Conservation (phyloP, 78 protist genomes). For the Mantamonas sphyraenae region DNA sequence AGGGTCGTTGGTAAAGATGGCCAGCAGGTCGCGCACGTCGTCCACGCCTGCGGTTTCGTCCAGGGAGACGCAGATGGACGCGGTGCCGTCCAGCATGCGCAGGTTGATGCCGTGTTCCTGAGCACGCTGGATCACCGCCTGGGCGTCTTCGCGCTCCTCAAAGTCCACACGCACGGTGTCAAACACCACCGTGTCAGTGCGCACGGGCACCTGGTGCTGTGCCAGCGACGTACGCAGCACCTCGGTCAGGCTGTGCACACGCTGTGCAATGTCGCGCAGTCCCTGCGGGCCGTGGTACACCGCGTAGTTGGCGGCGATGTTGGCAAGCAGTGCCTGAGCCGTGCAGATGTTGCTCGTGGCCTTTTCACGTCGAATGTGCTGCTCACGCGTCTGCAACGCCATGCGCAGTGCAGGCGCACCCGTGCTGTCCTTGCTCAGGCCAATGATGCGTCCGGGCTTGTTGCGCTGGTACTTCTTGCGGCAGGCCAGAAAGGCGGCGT, state of each 20-base stretch:
- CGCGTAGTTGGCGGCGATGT: slow-evolving; percentile 88
- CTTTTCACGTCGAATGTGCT: slow-evolving; percentile 92
- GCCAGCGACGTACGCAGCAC: too few relatives aligned
- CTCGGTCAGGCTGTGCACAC: slow-evolving; percentile 55
- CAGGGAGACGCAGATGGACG: slow-evolving; percentile 54
- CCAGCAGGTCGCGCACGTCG: slow-evolving; percentile 37
- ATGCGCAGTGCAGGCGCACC: slow-evolving; percentile 86
- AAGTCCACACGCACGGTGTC: slow-evolving; percentile 59
- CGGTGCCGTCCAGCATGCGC: slow-evolving; percentile 40
- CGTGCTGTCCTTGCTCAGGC: slow-evolving; percentile 55
- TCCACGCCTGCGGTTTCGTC: slow-evolving; percentile 63
- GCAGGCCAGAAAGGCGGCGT: slow-evolving; percentile 92
- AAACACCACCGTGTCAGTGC: too few relatives aligned
- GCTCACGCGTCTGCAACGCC: slow-evolving; percentile 97
- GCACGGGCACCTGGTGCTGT: too few relatives aligned
- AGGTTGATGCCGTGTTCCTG: slow-evolving; percentile 51
- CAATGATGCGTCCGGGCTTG: slow-evolving; percentile 96
- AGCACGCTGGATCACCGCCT: slow-evolving; percentile 26
- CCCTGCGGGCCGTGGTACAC: slow-evolving; percentile 97
- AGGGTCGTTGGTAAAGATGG: slow-evolving; percentile 7
- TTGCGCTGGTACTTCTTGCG: slow-evolving; percentile 60
- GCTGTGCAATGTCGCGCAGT: slow-evolving; percentile 60
- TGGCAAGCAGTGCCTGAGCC: slow-evolving; percentile 96
- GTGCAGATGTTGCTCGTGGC: slow-evolving; percentile 96
- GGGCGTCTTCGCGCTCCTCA: neutral